Conservation (phyloP, 345 rosid genomes). For the Carallia pectinifolia region DNA sequence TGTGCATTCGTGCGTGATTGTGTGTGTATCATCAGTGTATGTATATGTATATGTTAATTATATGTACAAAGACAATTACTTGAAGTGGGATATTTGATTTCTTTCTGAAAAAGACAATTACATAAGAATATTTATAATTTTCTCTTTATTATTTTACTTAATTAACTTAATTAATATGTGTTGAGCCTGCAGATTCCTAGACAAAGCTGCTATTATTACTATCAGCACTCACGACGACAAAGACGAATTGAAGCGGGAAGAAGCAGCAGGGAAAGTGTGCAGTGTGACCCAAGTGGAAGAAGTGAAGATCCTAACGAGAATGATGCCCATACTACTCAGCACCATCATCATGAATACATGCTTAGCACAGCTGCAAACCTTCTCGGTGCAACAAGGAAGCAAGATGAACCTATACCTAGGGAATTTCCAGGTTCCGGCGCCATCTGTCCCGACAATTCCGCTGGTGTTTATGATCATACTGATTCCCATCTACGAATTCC, state of each 20-base stretch:
- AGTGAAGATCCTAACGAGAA: conserved; percentile 48
- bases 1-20: too few species aligned
- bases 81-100: too few species aligned
- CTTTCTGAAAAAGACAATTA: too few species aligned
- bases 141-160: background rate
- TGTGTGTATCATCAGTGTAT: too few species aligned
- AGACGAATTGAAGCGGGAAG: conserved; percentile 1
- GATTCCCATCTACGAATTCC: conserved; percentile 24
- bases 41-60: too few species aligned
- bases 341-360: conserved; percentile 29
- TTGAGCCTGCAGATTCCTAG: conserved; percentile 31
- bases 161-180: background rate
- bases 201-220: conserved; percentile 39
- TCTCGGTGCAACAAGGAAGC: conserved; percentile 23
- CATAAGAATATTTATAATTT: background rate
- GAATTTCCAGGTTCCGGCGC: conserved; percentile 11
- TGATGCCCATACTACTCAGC: conserved; percentile 38
- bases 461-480: conserved; percentile 16
- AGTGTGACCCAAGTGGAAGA: conserved; percentile 53
- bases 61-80: too few species aligned
- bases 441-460: conserved; percentile 22
- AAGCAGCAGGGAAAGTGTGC: conserved; percentile 36
- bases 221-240: background rate
- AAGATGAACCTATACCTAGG: conserved; percentile 6
- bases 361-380: conserved; percentile 27